Base-by-base conservation (phyloP, 768 basidiomycete genomes). In the Boletus tomentosulus region DNA sequence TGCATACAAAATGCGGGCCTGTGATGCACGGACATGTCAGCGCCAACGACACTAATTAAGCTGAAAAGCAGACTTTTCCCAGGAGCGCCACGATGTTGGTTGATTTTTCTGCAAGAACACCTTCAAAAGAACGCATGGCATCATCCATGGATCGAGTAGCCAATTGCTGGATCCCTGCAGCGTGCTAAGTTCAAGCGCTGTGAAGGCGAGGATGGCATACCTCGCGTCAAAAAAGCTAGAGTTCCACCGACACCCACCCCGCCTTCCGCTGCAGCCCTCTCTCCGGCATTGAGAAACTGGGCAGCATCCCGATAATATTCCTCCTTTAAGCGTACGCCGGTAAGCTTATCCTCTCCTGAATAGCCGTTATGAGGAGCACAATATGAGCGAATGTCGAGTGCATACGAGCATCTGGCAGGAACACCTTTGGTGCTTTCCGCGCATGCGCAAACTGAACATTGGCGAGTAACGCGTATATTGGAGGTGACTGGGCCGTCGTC, bases 1-100 rank as follows among this genome's bases (percentile, higher is more conserved):
- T 9, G 89, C 83, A 65, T 94, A 95, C 12, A 90, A 75, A 51
- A 97, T 89, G 50, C 95, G 82, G 1, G 89, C 96, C 86, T 92
- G 6, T 33, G 6, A 35, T 41, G 19, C 24, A 4, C 10, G 19
- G 4, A 28, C 41, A 8, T n/a, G 33, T 62, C 46, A 62, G 48
- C 25, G 44, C 44, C 19, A 27, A 12, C 25, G n/a, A 19, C 15
- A 6, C 30, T 1, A 37, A 6, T 6, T 6, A 22, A 24, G 5
- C 11, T 8, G 13, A 27, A 43, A 31, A 11, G 63, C 71, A 28
- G 46, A 88, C 92, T 76, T 95, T 92, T 51, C 93, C 94, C 9
- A 93, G 76, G 5, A 96, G 74, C 0, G 95, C 94, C 34, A 95
- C 82, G 6, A 97, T 66, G 65, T 98, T 96, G 16, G 86, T 90